Conservation (phyloP, 345 rosid species). For the Eucalyptus albens region DNA sequence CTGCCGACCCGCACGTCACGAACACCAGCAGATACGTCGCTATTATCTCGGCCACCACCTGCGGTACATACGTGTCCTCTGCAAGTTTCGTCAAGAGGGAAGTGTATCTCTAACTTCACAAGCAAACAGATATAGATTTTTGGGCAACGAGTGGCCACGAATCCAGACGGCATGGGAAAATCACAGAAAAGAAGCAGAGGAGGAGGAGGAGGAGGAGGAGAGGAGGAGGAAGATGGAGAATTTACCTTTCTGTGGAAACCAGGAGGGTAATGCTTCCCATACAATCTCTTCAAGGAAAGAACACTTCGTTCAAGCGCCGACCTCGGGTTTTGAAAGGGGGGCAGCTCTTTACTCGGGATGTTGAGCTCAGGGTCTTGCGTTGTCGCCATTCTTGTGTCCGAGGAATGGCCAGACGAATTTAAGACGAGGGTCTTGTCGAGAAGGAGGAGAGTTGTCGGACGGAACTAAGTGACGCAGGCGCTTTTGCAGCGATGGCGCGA, state of each 20-base stretch:
- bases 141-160: background rate
- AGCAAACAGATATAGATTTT: background rate
- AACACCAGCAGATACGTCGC: constrained; percentile 51
- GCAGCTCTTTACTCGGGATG: background rate
- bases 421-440: background rate
- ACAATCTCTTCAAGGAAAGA: background rate
- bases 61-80: background rate
- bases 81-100: background rate
- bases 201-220: background rate
- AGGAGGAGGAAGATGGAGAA: background rate
- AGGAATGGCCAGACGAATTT: background rate
- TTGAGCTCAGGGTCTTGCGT: background rate
- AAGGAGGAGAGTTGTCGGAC: background rate
- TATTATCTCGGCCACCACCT: constrained; percentile 47
- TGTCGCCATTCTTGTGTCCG: constrained; percentile 9
- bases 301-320: background rate
- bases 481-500: background rate
- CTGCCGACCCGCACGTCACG: constrained; percentile 42
- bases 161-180: background rate
- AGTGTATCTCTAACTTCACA: background rate
- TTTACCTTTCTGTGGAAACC: constrained; percentile 32
- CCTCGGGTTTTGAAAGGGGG: background rate
- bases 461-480: background rate
- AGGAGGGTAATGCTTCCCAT: constrained; percentile 12
- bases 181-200: background rate